Evolutionary conservation across 371 early-diverging fungal genomes (phyloP), one percentile per base, ranked within the genome.

Genomic region (Actinomucor elegans): DNA sequence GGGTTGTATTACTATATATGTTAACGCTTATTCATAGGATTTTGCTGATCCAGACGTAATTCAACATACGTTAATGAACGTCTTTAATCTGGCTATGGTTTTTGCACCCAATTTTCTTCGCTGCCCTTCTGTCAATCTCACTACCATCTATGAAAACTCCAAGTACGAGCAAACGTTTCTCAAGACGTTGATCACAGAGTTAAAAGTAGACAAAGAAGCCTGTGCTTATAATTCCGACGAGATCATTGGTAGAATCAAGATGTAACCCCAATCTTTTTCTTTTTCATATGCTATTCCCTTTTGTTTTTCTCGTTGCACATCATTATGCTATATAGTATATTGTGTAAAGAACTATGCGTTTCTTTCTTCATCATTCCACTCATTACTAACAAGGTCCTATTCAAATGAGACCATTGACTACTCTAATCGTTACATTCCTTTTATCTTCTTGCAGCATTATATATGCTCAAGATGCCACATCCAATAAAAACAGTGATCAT

Each of bases 81-180:
- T 89, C 20, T 66, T 80, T 42, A 98, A 97, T 55, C 63, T 98
- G 29, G 97, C 97, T 27, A 92, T 98, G 87, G 94, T 98, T 17
- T 97, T 95, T 73, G 96, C 95, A 5, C 98, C 97, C 15, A 91
- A 89, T 46, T 88, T 97, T 55, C 69, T 98, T 35, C 78, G 97
- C 28, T 93, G 93, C 62, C 97, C 97, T 11, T 80, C 79, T 57
- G 89, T 85, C 40, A 81, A 88, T 50, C 80, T 90, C 17, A 75
- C 80, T 6, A 73, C 81, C n/a, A 86, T 89, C 34, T 89, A 93
- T 72, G 87, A 90, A 55, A 88, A 87, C 54, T 85, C 92, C 20
- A 88, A 91, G 67, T 84, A 72, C 42, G 88, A 85, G 57, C 78
- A 77, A 40, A 58, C 60, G 5, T 77, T 74, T 56, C 43, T 77